Evolutionary conservation across 495 filamentous ascomycete genomes (phyloP).

Genomic region (Penicillium ucsense): DNA sequence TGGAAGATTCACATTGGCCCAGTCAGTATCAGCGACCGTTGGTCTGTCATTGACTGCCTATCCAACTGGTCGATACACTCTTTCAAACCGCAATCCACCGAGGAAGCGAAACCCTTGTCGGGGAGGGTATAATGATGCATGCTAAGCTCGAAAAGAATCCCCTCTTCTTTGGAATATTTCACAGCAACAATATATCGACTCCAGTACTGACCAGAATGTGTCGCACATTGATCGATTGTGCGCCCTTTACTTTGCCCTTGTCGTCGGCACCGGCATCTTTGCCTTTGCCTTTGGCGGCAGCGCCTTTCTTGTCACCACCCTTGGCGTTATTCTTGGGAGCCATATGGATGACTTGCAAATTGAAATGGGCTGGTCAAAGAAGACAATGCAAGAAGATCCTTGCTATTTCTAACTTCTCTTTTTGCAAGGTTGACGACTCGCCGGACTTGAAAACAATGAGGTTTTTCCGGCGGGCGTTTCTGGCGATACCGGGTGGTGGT

Average conservation of each 20-base stretch:
- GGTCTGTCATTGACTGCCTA: no score
- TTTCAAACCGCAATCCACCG: no score
- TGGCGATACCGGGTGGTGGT: no score
- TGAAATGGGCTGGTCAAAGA: no score
- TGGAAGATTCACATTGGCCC: slow-evolving; percentile 12
- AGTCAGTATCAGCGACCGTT: no score
- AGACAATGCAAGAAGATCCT: no score
- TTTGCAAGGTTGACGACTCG: no score
- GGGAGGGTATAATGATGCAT: neutral
- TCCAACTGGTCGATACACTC: no score
- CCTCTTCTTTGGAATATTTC: neutral
- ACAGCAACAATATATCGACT: neutral
- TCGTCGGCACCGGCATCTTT: slow-evolving; percentile 37
- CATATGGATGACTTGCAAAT: slow-evolving; percentile 20
- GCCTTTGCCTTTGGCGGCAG: slow-evolving; percentile 28
- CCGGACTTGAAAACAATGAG: no score
- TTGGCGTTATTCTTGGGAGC: slow-evolving; percentile 47
- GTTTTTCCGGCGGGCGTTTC: no score
- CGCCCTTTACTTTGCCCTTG: slow-evolving; percentile 54
- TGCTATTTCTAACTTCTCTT: no score
- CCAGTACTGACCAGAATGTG: slow-evolving; percentile 64
- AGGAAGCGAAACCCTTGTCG: no score
- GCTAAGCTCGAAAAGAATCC: neutral
- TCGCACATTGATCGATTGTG: slow-evolving; percentile 71
- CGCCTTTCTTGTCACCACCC: slow-evolving; percentile 29